Evolutionary conservation across 1,284 basidiomycete genomes (phyloP), one percentile per base, ranked within the genome.

Genomic region (Gastroboletus turbinatus): DNA sequence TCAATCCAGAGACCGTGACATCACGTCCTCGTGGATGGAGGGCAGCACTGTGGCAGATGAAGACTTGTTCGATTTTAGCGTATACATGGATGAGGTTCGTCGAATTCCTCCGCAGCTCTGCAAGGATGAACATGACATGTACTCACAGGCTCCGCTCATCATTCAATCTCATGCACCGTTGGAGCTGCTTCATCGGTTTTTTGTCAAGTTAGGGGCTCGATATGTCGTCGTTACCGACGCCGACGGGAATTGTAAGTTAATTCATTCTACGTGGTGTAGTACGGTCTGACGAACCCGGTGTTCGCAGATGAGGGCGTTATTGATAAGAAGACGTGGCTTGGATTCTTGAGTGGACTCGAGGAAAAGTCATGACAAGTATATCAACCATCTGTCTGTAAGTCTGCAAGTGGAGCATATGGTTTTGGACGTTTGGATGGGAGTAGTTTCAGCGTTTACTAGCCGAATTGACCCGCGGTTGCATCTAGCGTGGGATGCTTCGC

Each of bases 261-360:
- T 51, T 44, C 42, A 38, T 33, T 51, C 39, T 57, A 17, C 36
- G 23, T 40, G 35, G 17, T 25, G 4, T 25, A 19, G 4, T 47
- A 8, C 36, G 29, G 5, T 42, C 48, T 46, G 19, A 58, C 59
- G 13, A 59, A 30, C 21, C 46, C 58, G 30, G 13, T 36, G n/a
- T 46, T 43, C 38, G 19, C 61, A 92, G 90, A 95, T 67, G 87
- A 90, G 66, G 96, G 96, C 7, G 79, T 96, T 11, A 90, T 98
- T 57, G 91, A 95, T 72, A 97, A 97, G 80, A 96, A 96, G 74
- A 84, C 84, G 1, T 97, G 93, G 92, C 80, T 96, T 25, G 87
- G 82, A 7, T 95, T 95, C 75, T 74, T 96, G 33, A 82, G 78
- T 51, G 82, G 87, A 65, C 72, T 94, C 40, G 88, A 91, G 61